Percentiles rank a stretch among this genome's conserved stretches.
These are phyloP conservation scores for Colletotrichum lini DNA, from an alignment of 2,329 filamentous ascomycete genomes.

Conservation along the genomic window DNA sequence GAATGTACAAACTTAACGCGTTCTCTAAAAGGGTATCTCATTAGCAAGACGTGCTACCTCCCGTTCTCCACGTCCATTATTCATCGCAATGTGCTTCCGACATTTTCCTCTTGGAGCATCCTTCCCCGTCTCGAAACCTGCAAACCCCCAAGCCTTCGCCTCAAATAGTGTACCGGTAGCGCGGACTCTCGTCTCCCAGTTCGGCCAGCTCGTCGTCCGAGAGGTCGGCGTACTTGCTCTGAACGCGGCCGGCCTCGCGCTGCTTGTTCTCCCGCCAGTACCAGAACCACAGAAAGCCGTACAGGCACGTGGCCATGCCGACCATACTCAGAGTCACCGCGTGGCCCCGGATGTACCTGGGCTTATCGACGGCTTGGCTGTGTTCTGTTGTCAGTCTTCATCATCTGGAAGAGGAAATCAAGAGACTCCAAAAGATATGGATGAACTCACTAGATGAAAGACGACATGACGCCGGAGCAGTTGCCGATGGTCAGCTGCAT, in stretches of 20 bases:
- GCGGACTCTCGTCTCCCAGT: constrained; percentile 67
- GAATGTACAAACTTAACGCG: background rate
- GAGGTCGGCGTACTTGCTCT: constrained; percentile 56
- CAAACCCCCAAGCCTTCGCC: no score
- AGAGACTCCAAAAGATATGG: no score
- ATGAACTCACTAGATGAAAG: constrained; percentile 39
- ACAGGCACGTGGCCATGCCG: constrained; percentile 49
- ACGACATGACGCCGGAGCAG: constrained; percentile 69
- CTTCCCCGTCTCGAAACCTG: background rate
- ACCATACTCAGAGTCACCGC: constrained; percentile 58
- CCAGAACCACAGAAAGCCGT: constrained; percentile 55
- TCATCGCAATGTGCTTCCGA: background rate
- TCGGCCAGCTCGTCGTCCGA: constrained; percentile 64
- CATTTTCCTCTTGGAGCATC: no score
- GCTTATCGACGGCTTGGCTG: constrained; percentile 63
- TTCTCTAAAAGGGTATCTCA: background rate
- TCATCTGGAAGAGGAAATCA: no score
- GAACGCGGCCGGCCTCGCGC: constrained; percentile 56
- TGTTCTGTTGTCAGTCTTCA: background rate
- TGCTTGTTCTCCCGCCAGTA: constrained; percentile 60
- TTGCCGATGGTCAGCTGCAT: constrained; percentile 81
- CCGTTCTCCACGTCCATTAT: background rate
- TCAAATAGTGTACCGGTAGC: constrained; percentile 62
- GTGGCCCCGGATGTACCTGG: constrained; percentile 74
- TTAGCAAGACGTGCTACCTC: background rate